Percentiles rank a stretch among this genome's conserved stretches.
phyloP scores from a whole-genome alignment of 768 basidiomycete species.

The Tulasnella sp. region DNA sequence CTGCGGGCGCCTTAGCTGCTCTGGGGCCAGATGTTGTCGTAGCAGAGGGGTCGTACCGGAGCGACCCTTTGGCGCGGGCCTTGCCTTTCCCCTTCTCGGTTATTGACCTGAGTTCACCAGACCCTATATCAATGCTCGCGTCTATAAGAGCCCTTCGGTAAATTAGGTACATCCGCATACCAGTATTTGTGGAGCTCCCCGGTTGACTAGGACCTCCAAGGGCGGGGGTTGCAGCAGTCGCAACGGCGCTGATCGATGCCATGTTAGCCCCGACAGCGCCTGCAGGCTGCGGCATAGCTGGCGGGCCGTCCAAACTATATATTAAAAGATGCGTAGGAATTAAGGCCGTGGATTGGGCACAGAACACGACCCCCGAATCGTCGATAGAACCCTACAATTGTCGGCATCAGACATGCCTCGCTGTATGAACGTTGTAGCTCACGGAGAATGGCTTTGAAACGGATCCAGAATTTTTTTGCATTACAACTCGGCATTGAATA shows the following conservation, averaged over 20 bases:
- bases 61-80: not conserved
- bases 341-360: not conserved
- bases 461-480: not conserved
- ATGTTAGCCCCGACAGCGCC: not conserved
- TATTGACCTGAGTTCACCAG: not conserved
- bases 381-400: not conserved
- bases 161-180: not conserved
- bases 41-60: not conserved
- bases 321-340: not conserved
- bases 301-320: not conserved
- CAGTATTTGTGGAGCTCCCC: not conserved
- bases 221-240: not conserved
- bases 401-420: not conserved
- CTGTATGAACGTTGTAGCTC: not conserved
- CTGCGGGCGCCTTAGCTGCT: too few relatives aligned
- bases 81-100: not conserved
- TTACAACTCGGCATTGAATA: not conserved
- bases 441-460: not conserved
- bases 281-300: not conserved
- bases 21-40: too few relatives aligned
- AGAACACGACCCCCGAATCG: not conserved
- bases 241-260: not conserved
- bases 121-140: not conserved
- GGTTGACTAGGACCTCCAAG: not conserved
- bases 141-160: not conserved